Base-by-base conservation (phyloP, 75 land plant genomes). In the Pinus taeda region DNA sequence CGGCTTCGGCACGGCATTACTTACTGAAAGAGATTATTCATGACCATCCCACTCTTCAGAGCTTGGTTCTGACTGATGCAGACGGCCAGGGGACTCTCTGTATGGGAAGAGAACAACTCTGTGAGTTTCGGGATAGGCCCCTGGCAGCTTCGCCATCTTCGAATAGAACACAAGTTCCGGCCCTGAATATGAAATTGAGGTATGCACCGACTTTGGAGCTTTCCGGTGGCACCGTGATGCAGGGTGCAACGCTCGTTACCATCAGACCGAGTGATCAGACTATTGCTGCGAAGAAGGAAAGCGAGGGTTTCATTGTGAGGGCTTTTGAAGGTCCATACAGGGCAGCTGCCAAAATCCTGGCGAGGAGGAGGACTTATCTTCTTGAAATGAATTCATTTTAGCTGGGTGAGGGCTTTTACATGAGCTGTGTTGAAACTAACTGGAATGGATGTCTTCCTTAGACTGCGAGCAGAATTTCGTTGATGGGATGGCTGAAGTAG, bases 381-480 rank as follows among this genome's bases (percentile, higher is more conserved):
- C 76, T 87, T 60, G 89, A 87, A 76, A 87, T 87, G 84, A 87
- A 87, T 75, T 82, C 88, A 8, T 86, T 86, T 66, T 86, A 74
- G 63, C 3, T 62, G 22, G 45, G 45, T 6, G 45, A 42, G 45
- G 45, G 45, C 45, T 42, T 42, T 42, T 5, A 6, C 45, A 42
- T 4, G 45, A 42, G 45, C 6, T 42, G 26, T 26, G 26, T 42
- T 42, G 45, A 42, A 4, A 42, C 45, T 6, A 42, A 42, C 6
- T 42, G 45, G 45, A 42, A 42, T 42, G 4, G 6, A 42, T 42
- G 6, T 42, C 45, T 42, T 42, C 45, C 45, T 42, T 42, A 6
- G 45, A 42, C 45, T 42, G 45, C 45, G 45, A 42, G 45, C 6
- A 42, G 45, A 42, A 42, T 42, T 42, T 42, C 45, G 6, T 42